Conservation (phyloP, 257 asterid species). For the Solanum chiquidenum region DNA sequence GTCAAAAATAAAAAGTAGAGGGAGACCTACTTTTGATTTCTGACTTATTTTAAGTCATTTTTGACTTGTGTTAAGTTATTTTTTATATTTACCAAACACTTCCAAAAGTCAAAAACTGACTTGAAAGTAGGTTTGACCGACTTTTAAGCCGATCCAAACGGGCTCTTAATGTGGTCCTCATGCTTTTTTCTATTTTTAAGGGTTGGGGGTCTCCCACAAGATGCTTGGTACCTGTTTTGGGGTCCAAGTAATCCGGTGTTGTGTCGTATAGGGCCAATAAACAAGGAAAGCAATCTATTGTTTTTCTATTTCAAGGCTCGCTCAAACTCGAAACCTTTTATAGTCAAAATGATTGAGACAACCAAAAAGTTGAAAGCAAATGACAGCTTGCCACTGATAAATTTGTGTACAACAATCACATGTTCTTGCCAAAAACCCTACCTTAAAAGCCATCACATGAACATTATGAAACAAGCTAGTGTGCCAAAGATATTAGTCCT, state of each 20-base stretch:
- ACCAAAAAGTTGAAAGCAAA: neutral
- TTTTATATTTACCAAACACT: too few relatives aligned
- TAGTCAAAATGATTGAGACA: neutral
- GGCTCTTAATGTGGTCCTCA: neutral
- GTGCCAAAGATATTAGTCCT: neutral
- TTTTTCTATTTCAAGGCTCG: neutral
- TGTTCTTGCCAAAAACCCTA: neutral
- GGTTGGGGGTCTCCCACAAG: neutral
- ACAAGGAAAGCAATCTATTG: neutral
- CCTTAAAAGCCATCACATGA: neutral
- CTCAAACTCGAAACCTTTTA: neutral
- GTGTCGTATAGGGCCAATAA: neutral
- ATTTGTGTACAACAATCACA: neutral
- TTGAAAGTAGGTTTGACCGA: too few relatives aligned
- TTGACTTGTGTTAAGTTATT: too few relatives aligned
- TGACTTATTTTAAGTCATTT: too few relatives aligned
- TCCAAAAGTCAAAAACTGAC: too few relatives aligned
- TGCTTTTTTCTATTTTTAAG: neutral
- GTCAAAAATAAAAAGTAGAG: too few relatives aligned
- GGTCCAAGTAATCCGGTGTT: neutral
- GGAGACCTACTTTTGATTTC: too few relatives aligned
- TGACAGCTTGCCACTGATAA: neutral
- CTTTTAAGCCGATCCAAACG: too few relatives aligned
- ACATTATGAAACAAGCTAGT: neutral
- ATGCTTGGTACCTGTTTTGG: neutral